These are phyloP conservation scores for Gaillardinia entomophila DNA, from an alignment of 805 yeast genomes.

Conservation along the genomic window DNA sequence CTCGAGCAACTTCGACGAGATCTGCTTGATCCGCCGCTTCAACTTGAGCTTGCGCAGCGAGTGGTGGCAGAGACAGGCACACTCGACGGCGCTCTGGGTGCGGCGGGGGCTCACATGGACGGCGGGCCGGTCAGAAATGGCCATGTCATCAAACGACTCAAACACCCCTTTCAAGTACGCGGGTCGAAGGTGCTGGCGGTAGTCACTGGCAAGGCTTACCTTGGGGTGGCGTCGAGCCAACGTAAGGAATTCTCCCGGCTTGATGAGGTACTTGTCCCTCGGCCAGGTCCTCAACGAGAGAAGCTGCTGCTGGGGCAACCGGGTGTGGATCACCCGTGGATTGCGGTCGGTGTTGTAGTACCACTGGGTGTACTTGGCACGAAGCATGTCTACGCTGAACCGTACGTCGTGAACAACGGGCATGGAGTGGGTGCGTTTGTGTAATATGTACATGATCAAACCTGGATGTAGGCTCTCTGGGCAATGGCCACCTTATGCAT, in stretches of 20 bases:
- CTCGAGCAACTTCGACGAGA: no score
- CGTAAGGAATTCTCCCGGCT: conserved; percentile 28
- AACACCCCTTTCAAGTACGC: no score
- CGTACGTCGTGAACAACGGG: conserved; percentile 24
- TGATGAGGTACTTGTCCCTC: conserved; percentile 22
- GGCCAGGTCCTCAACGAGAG: conserved; percentile 35
- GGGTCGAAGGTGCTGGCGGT: no score
- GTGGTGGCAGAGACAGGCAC: no score
- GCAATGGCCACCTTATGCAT: conserved; percentile 85
- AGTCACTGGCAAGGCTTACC: no score
- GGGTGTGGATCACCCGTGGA: conserved; percentile 33
- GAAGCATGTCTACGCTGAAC: conserved; percentile 25
- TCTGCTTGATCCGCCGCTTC: no score
- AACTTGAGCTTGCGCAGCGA: no score
- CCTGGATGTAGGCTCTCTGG: conserved; percentile 72
- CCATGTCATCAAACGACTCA: no score
- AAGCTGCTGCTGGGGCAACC: conserved; percentile 25
- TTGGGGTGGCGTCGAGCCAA: conserved; percentile 5
- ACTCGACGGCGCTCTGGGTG: no score
- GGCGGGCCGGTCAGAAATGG: no score
- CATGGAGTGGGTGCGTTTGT: background rate
- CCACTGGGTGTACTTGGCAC: conserved; percentile 28
- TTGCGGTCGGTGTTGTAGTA: conserved; percentile 33
- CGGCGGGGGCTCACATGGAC: no score
- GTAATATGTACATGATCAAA: conserved; percentile 7